phyloP scores from a whole-genome alignment of 352 stramenopile genomes.

The Pythium chondricola region DNA sequence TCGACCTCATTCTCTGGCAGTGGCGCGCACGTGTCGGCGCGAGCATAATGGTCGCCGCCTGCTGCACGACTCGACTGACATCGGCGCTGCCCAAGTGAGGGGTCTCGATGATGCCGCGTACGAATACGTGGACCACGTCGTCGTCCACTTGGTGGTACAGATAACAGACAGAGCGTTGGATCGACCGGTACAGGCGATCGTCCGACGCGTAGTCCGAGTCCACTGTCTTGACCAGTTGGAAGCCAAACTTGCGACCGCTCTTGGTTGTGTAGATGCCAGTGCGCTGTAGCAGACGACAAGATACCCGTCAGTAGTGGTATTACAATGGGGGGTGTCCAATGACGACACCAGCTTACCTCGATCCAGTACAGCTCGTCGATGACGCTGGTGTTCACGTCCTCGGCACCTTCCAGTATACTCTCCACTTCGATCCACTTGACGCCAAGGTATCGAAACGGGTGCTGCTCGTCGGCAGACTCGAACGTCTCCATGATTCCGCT shows the following conservation, averaged over 20 bases:
- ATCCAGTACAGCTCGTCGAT: conserved; percentile 57
- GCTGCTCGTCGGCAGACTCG: conserved; percentile 16
- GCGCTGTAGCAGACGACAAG: too few relatives aligned
- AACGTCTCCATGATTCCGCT: conserved; percentile 47
- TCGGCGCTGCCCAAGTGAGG: conserved; percentile 16
- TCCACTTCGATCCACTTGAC: conserved; percentile 55
- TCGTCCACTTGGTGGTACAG: conserved; percentile 40
- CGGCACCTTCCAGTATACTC: not conserved
- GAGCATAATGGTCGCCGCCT: conserved; percentile 28
- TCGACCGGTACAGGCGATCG: conserved; percentile 16
- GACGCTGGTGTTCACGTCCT: conserved; percentile 9
- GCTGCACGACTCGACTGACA: not conserved
- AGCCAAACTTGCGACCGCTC: conserved; percentile 35
- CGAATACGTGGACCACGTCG: conserved; percentile 46
- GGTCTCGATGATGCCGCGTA: conserved; percentile 52
- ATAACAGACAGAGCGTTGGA: conserved; percentile 60
- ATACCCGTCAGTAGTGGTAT: too few relatives aligned
- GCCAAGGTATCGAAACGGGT: conserved; percentile 49
- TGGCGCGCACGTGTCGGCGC: conserved; percentile 33
- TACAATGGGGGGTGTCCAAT: too few relatives aligned
- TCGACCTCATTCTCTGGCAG: conserved; percentile 45
- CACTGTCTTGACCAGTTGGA: conserved; percentile 61
- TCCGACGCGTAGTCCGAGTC: conserved; percentile 17
- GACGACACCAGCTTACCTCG: too few relatives aligned
- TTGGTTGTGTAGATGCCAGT: conserved; percentile 26